phyloP scores from a whole-genome alignment of 768 basidiomycete genomes.

The Lentinula detonsa region DNA sequence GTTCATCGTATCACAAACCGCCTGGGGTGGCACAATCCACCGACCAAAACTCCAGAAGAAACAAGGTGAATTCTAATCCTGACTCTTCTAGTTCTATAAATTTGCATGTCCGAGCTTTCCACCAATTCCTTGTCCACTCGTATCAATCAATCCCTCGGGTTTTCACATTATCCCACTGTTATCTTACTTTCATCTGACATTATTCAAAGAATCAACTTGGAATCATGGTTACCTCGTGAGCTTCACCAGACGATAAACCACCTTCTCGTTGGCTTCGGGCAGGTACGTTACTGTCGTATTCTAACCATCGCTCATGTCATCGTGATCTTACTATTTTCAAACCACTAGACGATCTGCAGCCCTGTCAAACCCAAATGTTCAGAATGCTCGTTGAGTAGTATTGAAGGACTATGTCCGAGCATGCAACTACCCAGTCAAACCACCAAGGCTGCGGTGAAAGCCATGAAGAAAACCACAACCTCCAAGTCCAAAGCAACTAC shows the following conservation, averaged over 20 bases:
- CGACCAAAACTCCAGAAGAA: conserved; percentile 82
- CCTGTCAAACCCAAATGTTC: conserved; percentile 44
- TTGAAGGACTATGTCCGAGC: conserved; percentile 41
- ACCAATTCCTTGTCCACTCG: no score
- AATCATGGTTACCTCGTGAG: conserved; percentile 79
- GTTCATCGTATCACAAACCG: conserved; percentile 94
- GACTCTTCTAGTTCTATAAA: no score
- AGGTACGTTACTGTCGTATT: conserved; percentile 35
- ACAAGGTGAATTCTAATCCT: conserved; percentile 50
- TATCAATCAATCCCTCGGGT: no score
- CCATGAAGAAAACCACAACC: neutral
- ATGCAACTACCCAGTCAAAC: conserved; percentile 20
- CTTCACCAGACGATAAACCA: conserved; percentile 74
- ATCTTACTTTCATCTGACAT: no score
- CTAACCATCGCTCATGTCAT: neutral
- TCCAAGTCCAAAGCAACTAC: no score
- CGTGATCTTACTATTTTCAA: neutral
- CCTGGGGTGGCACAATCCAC: conserved; percentile 84
- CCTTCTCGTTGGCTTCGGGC: conserved; percentile 79
- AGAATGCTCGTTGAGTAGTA: conserved; percentile 35
- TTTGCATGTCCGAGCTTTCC: no score
- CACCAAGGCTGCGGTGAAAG: neutral
- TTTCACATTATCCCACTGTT: no score
- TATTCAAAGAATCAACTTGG: conserved; percentile 54
- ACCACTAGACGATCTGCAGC: conserved; percentile 37